Evolutionary conservation across 768 basidiomycete genomes (phyloP).

Genomic region (Nevesoporus exiguus): DNA sequence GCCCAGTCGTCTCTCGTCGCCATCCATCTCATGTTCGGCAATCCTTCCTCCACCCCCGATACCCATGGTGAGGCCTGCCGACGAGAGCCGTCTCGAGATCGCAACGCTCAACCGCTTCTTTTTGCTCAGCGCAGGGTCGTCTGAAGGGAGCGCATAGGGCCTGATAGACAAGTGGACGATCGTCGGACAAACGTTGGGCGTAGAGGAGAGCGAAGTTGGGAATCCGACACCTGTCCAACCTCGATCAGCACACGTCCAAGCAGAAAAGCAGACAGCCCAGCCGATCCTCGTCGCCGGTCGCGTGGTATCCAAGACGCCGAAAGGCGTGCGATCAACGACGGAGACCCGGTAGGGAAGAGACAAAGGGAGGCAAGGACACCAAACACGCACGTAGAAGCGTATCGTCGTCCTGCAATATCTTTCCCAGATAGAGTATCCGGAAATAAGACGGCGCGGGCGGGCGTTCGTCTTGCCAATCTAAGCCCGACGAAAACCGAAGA

Average conservation of each 20-base stretch:
- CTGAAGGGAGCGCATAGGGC: conserved; percentile 48
- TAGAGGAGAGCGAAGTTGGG: conserved; percentile 25
- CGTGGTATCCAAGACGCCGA: neutral
- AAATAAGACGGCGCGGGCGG: conserved; percentile 76
- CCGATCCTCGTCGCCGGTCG: neutral
- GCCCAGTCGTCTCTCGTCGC: conserved; percentile 25
- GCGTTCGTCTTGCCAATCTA: conserved; percentile 77
- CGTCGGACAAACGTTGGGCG: conserved; percentile 42
- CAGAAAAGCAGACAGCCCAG: neutral
- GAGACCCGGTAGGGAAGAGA: neutral
- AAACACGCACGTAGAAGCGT: conserved; percentile 56
- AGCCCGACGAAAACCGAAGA: neutral
- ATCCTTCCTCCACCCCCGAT: neutral
- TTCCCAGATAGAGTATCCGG: conserved; percentile 71
- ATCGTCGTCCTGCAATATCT: conserved; percentile 82
- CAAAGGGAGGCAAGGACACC: neutral
- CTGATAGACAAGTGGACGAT: conserved; percentile 78
- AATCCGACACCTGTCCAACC: conserved; percentile 29
- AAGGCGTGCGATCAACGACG: neutral
- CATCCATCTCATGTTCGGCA: neutral
- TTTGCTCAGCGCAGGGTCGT: conserved; percentile 54
- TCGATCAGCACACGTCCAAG: conserved; percentile 9
- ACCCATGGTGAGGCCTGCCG: conserved; percentile 2
- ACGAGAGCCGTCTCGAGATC: conserved; percentile 25
- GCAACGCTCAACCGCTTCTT: conserved; percentile 39